Base-by-base conservation (phyloP, 169 alveolate species). In the Plasmodium knowlesi region DNA sequence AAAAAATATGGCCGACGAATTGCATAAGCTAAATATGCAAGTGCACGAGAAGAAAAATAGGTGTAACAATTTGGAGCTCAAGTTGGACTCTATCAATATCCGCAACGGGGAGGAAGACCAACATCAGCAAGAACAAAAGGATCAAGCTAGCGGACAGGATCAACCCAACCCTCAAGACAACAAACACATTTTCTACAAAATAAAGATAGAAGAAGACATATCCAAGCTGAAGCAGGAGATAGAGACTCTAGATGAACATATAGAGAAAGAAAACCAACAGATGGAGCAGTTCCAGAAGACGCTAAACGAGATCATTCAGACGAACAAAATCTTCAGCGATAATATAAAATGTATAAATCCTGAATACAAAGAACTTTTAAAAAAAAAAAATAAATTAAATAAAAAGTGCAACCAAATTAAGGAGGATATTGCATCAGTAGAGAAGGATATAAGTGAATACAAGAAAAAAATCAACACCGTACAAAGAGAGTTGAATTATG, bases 311-410 rank as follows among this genome's bases (percentile, higher is more conserved):
- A 89, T 89, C 19, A 14, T 89, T 16, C 89, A 89, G 82, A 57
- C 94, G 19, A 89, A 89, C 50, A 89, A 89, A 89, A 3, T n/a
- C 4, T 89, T 89, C 54, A 89, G 76, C 61, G 94, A 89, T 14
- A 89, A 89, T 19, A 79, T 89, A 39, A 89, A 89, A 78, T 79
- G 78, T 34, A 79, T 89, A 61, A 88, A 89, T 72, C 94, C 94
- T 9, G 82, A 89, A 22, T 80, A 89, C 50, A 89, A 89, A 67
- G n/a, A 67, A 28, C 61, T 89, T 61, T 89, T 89, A 34, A 89
- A 89, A 89, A 89, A 88, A 79, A 88, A 89, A 61, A 89, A 89
- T 19, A 89, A 89, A 73, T 78, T 89, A 79, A 79, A 89, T n/a
- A 89, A 89, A 89, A 89, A 89, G 53, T 72, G 67, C 37, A 43